phyloP scores from a whole-genome alignment of 2,329 filamentous ascomycete genomes.

The Iodosphaeria phyllophila region DNA sequence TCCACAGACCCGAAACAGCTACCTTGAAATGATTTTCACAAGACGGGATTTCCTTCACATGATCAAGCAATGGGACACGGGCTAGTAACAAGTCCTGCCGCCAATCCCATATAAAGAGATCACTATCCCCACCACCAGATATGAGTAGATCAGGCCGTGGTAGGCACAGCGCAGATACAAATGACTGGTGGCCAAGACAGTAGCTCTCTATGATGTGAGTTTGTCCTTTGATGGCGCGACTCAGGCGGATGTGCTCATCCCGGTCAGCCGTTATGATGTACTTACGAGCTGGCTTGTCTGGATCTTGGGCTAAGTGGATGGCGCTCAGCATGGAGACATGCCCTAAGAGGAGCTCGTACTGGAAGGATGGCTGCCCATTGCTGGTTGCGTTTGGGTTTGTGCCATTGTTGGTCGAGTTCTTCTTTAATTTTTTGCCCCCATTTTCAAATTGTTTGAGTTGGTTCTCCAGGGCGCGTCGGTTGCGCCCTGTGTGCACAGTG shows the following conservation, averaged over 20 bases:
- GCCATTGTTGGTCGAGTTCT: conserved; percentile 6
- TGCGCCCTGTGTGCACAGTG: conserved; percentile 46
- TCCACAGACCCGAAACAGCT: conserved; percentile 25
- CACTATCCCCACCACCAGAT: conserved; percentile 72
- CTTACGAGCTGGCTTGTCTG: conserved; percentile 15
- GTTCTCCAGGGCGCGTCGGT: conserved; percentile 38
- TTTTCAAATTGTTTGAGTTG: conserved; percentile 29
- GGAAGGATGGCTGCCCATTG: conserved; percentile 35
- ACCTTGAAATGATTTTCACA: conserved; percentile 23
- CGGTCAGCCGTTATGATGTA: conserved; percentile 39
- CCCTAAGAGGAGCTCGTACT: conserved; percentile 63
- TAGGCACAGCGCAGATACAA: conserved; percentile 60
- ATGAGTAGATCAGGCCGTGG: conserved; percentile 48
- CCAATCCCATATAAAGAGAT: conserved; percentile 76
- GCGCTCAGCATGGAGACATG: conserved; percentile 92
- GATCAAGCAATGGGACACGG: conserved; percentile 30
- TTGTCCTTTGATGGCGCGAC: conserved; percentile 62
- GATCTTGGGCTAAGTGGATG: conserved; percentile 32
- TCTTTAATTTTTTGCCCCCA: conserved; percentile 8
- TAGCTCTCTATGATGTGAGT: conserved; percentile 76
- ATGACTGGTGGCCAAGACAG: conserved; percentile 75
- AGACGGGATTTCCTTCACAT: conserved; percentile 19
- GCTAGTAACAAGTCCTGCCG: conserved; percentile 30
- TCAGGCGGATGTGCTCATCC: conserved; percentile 69
- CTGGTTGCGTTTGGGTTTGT: conserved; percentile 8